These are phyloP conservation scores for Talaromyces amestolkiae DNA, from an alignment of 2,329 filamentous ascomycete species.

Conservation along the genomic window DNA sequence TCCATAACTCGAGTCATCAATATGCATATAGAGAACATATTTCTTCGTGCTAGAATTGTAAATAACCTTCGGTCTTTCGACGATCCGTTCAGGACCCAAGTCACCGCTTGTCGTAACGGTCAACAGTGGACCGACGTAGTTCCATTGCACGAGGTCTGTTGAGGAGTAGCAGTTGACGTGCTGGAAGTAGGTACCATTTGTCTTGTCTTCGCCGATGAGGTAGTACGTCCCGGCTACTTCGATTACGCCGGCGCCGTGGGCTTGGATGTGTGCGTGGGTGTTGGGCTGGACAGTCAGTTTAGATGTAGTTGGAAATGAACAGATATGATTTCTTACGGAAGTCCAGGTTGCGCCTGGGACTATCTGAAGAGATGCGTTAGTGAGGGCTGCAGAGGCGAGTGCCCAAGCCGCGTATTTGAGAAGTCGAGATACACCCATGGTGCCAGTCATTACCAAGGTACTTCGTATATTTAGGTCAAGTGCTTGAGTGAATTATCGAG, in stretches of 20 bases:
- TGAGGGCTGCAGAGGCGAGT: not conserved
- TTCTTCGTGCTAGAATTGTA: conserved; percentile 63
- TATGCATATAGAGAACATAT: conserved; percentile 70
- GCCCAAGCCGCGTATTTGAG: not conserved
- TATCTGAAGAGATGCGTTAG: conserved; percentile 6
- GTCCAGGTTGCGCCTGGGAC: conserved; percentile 51
- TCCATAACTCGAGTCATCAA: conserved; percentile 60
- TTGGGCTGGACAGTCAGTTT: not conserved
- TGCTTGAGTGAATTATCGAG: not conserved
- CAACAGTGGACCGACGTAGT: conserved; percentile 58
- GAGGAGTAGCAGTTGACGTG: conserved; percentile 68
- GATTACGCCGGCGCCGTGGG: conserved; percentile 65
- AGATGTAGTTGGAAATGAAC: not conserved
- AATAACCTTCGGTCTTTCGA: conserved; percentile 67
- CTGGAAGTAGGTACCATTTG: conserved; percentile 59
- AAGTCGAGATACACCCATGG: not conserved
- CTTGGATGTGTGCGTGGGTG: conserved; percentile 54
- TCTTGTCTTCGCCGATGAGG: conserved; percentile 69
- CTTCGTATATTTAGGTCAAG: not conserved
- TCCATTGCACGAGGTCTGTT: conserved; percentile 63
- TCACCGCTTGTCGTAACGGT: conserved; percentile 54
- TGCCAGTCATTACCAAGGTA: not conserved
- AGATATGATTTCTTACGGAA: conserved; percentile 41
- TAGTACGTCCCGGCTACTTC: conserved; percentile 60
- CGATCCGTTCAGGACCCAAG: conserved; percentile 60